phyloP scores from a whole-genome alignment of 2,329 filamentous ascomycete genomes.

The Fusarium setosum region DNA sequence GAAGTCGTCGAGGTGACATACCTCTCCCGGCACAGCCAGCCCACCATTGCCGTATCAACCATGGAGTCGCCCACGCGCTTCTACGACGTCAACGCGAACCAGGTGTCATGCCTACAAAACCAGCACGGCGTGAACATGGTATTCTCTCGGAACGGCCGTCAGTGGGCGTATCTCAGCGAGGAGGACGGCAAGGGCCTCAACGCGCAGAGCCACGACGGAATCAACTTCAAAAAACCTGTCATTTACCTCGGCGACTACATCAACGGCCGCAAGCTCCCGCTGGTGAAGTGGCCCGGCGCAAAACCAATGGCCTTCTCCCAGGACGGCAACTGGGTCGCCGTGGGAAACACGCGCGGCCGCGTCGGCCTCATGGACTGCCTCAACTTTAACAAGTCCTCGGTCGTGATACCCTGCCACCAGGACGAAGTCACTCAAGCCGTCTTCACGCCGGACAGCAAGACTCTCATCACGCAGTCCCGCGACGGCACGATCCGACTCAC shows the following conservation, averaged over 20 bases:
- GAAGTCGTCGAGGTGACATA: constrained; percentile 39
- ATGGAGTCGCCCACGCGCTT: constrained; percentile 42
- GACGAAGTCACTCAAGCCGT: constrained; percentile 42
- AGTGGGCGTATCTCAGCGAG: constrained; percentile 42
- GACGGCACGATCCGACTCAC: constrained; percentile 45
- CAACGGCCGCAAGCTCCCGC: constrained; percentile 30
- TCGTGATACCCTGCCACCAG: constrained; percentile 35
- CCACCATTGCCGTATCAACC: constrained; percentile 38
- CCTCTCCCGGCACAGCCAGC: constrained; percentile 27
- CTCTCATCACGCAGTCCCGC: constrained; percentile 40
- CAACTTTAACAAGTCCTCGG: constrained; percentile 23
- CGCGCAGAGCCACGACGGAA: constrained; percentile 33
- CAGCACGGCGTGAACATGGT: constrained; percentile 41
- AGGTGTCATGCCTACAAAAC: constrained; percentile 31
- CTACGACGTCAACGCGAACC: constrained; percentile 37
- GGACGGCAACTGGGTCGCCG: constrained; percentile 39
- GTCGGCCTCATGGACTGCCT: constrained; percentile 38
- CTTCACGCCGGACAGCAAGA: constrained; percentile 41
- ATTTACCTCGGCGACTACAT: constrained; percentile 40
- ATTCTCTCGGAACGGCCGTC: constrained; percentile 32
- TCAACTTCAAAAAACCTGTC: constrained; percentile 36
- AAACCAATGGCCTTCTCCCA: constrained; percentile 40
- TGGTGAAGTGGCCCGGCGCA: constrained; percentile 35
- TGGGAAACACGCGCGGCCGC: constrained; percentile 34
- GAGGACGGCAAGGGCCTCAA: constrained; percentile 38